These are phyloP conservation scores for Atalantia buxifolia DNA, from an alignment of 345 rosid genomes.

Conservation along the genomic window DNA sequence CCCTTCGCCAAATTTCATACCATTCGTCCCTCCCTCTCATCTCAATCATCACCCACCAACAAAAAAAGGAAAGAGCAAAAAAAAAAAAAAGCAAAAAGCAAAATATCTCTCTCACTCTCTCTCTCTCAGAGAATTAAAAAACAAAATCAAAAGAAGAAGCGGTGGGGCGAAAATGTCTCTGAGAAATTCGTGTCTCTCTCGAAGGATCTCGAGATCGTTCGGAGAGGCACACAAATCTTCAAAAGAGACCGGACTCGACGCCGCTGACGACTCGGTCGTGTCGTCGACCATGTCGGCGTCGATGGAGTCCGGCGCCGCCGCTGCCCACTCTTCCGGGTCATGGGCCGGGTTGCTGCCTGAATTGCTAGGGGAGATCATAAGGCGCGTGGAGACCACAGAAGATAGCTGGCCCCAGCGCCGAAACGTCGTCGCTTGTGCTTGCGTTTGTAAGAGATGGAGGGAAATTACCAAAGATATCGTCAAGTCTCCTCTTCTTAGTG, in stretches of 20 bases:
- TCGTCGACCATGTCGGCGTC: not conserved
- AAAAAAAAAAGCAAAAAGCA: not conserved
- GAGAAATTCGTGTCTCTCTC: conserved; percentile 51
- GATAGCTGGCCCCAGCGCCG: conserved; percentile 76
- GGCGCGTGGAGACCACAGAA: conserved; percentile 70
- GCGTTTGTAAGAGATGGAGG: conserved; percentile 92
- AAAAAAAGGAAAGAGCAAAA: not conserved
- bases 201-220: conserved; percentile 58
- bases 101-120: not conserved
- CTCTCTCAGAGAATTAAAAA: not conserved
- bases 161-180: conserved; percentile 40
- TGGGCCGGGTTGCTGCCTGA: conserved; percentile 87
- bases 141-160: not conserved
- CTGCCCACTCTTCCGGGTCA: conserved; percentile 29
- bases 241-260: not conserved
- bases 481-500: conserved; percentile 35
- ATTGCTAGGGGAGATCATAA: conserved; percentile 69
- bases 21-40: not conserved
- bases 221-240: conserved; percentile 21
- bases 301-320: conserved; percentile 17
- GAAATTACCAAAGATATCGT: conserved; percentile 59
- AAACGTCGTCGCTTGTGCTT: conserved; percentile 66
- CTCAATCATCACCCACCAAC: not conserved
- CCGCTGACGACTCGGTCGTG: conserved; percentile 15
- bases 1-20: not conserved